Conservation (phyloP, 2,329 filamentous ascomycete genomes). For the Cyclaneusma minus region DNA sequence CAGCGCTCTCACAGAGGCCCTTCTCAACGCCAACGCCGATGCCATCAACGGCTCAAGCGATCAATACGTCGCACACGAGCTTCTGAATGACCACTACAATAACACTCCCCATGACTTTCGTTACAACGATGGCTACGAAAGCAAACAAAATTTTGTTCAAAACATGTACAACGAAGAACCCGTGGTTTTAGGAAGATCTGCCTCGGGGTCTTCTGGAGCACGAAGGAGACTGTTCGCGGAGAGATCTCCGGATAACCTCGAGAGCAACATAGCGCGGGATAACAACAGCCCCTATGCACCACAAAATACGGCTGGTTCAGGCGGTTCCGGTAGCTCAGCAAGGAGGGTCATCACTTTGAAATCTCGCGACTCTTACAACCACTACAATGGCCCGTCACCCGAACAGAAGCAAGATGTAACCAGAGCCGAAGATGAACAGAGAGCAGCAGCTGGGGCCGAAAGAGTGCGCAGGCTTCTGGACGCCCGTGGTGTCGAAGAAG, state of each 20-base stretch:
- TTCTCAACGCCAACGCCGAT: conserved; percentile 36
- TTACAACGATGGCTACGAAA: neutral
- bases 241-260: neutral
- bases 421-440: too few relatives aligned
- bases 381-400: conserved; percentile 10
- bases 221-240: too few relatives aligned
- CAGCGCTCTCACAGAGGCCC: conserved; percentile 78
- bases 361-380: conserved; percentile 14
- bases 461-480: too few relatives aligned
- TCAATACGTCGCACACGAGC: neutral
- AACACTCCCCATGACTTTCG: too few relatives aligned
- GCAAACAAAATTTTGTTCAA: neutral
- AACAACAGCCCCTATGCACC: conserved; percentile 1
- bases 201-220: neutral
- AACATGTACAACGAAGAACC: conserved; percentile 1
- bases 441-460: conserved; percentile 8
- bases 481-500: conserved; percentile 7
- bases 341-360: conserved; percentile 9
- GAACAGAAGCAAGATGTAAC: too few relatives aligned
- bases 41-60: conserved; percentile 9
- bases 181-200: neutral
- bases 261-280: conserved; percentile 1
- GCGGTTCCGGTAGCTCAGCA: neutral
- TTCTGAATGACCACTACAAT: neutral
- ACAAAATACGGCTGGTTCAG: neutral